Percentiles rank a stretch among this genome's conserved stretches.
Evolutionary conservation across 2,329 filamentous ascomycete species (phyloP).

Genomic region (Trichoderma endophyticum): DNA sequence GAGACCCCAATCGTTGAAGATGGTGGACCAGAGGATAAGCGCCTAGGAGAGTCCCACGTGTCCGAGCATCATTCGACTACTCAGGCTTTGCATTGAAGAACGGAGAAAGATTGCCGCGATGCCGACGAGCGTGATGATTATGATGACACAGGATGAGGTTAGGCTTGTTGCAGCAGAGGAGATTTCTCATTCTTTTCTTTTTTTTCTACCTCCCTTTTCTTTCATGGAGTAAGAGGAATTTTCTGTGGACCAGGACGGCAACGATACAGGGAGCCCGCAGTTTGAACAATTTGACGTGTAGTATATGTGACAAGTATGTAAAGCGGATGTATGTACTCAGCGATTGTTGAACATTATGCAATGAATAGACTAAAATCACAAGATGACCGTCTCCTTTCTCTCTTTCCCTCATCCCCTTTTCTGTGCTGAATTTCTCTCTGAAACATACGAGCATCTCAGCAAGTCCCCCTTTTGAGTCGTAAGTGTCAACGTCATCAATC

Average conservation of each 20-base stretch:
- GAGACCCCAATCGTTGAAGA: conserved; percentile 44
- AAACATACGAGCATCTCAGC: neutral
- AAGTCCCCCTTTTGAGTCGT: neutral
- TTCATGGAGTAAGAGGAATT: neutral
- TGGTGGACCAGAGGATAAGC: conserved; percentile 40
- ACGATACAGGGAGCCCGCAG: neutral
- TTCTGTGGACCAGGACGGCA: neutral
- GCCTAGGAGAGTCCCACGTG: conserved; percentile 40
- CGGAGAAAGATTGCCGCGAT: neutral
- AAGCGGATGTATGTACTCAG: conserved; percentile 2
- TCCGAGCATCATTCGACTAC: neutral
- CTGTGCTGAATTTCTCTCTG: neutral
- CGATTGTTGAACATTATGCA: neutral
- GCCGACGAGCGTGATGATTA: neutral
- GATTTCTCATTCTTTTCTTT: neutral
- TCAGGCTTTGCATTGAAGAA: neutral
- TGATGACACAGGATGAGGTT: neutral
- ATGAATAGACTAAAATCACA: conserved; percentile 13
- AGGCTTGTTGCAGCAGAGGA: neutral
- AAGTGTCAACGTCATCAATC: neutral
- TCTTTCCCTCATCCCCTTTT: neutral
- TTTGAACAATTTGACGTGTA: conserved; percentile 3
- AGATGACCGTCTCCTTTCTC: neutral
- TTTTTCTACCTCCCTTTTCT: neutral
- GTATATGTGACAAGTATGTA: conserved; percentile 1